Conservation (phyloP, 2,329 filamentous ascomycete species). For the Magnaporthales sp. region DNA sequence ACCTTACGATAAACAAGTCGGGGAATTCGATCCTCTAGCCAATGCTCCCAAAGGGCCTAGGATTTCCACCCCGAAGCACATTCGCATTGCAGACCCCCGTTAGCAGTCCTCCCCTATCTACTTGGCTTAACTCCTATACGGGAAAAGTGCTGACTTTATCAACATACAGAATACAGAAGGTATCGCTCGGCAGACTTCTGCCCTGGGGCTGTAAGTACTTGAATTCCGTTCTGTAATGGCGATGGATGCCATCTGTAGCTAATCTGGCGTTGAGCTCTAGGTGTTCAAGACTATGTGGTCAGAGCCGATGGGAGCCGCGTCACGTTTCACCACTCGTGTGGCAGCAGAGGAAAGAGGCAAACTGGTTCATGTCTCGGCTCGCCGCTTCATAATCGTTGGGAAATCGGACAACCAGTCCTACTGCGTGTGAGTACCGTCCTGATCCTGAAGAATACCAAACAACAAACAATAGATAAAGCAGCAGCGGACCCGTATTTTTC, state of each 20-base stretch:
- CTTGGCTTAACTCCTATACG: not conserved
- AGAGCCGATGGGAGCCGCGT: slow-evolving; percentile 34
- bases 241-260: not conserved
- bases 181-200: not conserved
- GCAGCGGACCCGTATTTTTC: not conserved
- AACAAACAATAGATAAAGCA: too few species aligned
- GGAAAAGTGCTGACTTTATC: not conserved
- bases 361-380: slow-evolving; percentile 38
- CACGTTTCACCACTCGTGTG: not conserved
- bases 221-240: not conserved
- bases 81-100: not conserved
- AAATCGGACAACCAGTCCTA: slow-evolving; percentile 43
- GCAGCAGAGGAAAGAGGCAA: slow-evolving; percentile 12
- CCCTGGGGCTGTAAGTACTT: not conserved
- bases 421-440: slow-evolving; percentile 39
- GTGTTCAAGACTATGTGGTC: slow-evolving; percentile 49
- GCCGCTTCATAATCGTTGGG: slow-evolving; percentile 45
- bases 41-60: not conserved
- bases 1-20: not conserved
- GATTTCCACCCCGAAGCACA: not conserved
- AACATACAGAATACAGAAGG: not conserved
- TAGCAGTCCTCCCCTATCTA: not conserved
- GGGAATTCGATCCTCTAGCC: not conserved
- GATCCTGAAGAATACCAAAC: too few species aligned
- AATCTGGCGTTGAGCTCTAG: slow-evolving; percentile 18